Evolutionary conservation across 2,329 filamentous ascomycete species (phyloP), one percentile per base, ranked within the genome.

Genomic region (Teratosphaeriaceae sp.): DNA sequence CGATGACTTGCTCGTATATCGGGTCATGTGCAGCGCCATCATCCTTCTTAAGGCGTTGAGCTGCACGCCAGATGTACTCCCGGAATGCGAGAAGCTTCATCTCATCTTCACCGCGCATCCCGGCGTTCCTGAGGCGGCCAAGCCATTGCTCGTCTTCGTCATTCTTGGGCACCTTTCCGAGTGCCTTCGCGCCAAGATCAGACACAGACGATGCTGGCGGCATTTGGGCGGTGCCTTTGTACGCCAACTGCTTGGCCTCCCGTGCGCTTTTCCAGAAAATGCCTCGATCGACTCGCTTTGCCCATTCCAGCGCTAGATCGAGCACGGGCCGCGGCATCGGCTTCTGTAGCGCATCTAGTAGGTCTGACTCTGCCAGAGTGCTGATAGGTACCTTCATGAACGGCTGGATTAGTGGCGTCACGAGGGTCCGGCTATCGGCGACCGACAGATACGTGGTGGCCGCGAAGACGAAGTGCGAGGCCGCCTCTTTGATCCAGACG

Each of bases 121-220:
- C 92, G 31, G 94, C 79, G 50, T 87, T 94, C 39, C 85, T 79
- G 37, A 98, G 68, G 50, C 88, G 84, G 12, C 78, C 73, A n/a
- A 98, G 70, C 89, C 92, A 97, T 53, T 88, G 80, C 49, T 96
- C 88, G 59, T 98, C 92, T 62, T 97, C 90, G 7, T 94, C 88
- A 52, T 89, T 95, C 58, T 81, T 89, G 1, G 76, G 67, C 3
- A 85, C 68, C 52, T 78, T 80, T 49, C 72, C 75, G 21, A 92
- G 65, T 8, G 79, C 71, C 54, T 75, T 76, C 38, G 69, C 62
- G 27, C 73, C 73, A 41, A 75, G 61, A 47, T 83, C 80, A 55
- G 71, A 74, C 37, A 75, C 70, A 35, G 76, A 73, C 47, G 78
- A 73, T 2, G 71, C 68, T 9, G 76, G 72, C n/a, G 75, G 75